These are phyloP conservation scores for Zizania latifolia DNA, from an alignment of 176 grass and related monocot genomes.

Conservation along the genomic window DNA sequence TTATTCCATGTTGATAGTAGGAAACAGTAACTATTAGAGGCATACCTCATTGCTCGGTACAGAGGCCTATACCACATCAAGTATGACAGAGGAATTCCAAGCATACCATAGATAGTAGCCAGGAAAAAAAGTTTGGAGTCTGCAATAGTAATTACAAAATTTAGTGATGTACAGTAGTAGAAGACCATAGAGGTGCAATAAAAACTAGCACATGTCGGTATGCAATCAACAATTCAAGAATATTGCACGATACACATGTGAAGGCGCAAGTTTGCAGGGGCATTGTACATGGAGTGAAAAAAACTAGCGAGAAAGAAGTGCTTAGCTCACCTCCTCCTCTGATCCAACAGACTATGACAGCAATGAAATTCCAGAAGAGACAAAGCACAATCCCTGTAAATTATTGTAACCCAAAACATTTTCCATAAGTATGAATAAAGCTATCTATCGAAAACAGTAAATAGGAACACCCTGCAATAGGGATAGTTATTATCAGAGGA, in stretches of 20 bases:
- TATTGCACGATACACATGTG: background rate
- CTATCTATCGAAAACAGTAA: background rate
- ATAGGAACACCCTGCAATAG: background rate
- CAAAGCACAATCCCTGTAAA: constrained; percentile 84
- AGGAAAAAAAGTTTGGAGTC: constrained; percentile 91
- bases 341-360: constrained; percentile 86
- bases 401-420: constrained; percentile 1
- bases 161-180: constrained; percentile 9
- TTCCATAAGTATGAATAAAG: background rate
- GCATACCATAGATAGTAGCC: constrained; percentile 80
- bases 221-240: constrained; percentile 8
- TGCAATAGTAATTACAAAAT: constrained; percentile 25
- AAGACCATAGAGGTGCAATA: background rate
- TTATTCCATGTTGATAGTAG: background rate
- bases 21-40: background rate
- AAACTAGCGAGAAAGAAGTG: constrained; percentile 18
- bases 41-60: constrained; percentile 89
- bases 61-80: constrained; percentile 93
- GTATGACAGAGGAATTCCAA: constrained; percentile 81
- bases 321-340: constrained; percentile 78
- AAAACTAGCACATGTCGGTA: background rate
- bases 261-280: background rate
- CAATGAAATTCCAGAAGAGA: constrained; percentile 81
- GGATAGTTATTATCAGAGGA: background rate
- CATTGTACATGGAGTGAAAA: background rate